Conservation (phyloP, 257 asterid genomes). For the Marsdenia floribunda region DNA sequence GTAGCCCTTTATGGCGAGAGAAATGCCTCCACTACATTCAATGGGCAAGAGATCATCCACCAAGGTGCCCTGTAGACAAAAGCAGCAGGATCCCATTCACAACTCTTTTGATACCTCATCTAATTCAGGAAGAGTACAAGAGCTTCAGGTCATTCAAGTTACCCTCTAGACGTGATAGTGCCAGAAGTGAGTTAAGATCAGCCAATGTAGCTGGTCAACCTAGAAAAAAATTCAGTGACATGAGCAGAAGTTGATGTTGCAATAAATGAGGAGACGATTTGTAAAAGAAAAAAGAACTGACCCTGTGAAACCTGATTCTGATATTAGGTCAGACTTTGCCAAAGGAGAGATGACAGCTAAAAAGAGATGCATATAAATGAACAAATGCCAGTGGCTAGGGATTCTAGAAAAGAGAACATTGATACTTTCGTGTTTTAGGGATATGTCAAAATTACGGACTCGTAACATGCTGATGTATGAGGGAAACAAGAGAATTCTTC, state of each 20-base stretch:
- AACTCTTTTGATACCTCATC: conserved; percentile 12
- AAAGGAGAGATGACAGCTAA: conserved; percentile 28
- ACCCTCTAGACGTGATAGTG: conserved; percentile 13
- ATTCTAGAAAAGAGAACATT: conserved; percentile 16
- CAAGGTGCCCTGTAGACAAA: conserved; percentile 15
- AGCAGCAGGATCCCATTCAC: conserved; percentile 17
- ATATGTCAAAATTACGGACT: conserved; percentile 22
- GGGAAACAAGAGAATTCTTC: too few relatives aligned
- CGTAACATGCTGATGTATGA: conserved; percentile 32
- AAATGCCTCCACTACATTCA: conserved; percentile 30
- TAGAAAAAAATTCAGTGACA: conserved; percentile 16
- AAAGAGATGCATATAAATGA: conserved; percentile 35
- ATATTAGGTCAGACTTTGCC: conserved; percentile 14
- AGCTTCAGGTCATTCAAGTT: conserved; percentile 10
- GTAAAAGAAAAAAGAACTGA: not conserved
- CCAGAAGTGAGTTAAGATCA: conserved; percentile 14
- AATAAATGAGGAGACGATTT: conserved; percentile 7
- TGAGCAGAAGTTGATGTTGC: conserved; percentile 10
- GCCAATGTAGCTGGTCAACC: conserved; percentile 21
- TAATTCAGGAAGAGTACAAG: conserved; percentile 17
- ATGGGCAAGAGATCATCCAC: conserved; percentile 9
- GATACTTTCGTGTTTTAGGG: conserved; percentile 18
- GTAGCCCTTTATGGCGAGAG: conserved; percentile 42
- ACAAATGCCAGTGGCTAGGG: conserved; percentile 8
- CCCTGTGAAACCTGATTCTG: conserved; percentile 17